Evolutionary conservation across 1,284 basidiomycete genomes (phyloP).

Genomic region (Fomitopsis palustris): DNA sequence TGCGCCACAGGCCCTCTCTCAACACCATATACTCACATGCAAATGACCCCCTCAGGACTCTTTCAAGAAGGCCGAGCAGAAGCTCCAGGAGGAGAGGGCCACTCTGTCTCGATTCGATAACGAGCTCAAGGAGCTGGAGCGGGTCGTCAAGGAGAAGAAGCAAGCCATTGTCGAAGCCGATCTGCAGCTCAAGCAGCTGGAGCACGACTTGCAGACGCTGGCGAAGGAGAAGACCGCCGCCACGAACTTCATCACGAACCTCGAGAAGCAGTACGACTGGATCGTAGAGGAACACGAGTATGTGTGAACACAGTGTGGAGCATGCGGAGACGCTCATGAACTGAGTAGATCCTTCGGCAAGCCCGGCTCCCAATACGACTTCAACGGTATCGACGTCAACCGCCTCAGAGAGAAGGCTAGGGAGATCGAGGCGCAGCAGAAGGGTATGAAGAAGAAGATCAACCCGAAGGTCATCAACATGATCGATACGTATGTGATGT

Average conservation of each 20-base stretch:
- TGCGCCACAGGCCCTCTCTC: conserved; percentile 1
- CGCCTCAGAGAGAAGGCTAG: conserved; percentile 65
- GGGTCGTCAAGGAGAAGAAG: conserved; percentile 81
- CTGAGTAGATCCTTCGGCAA: conserved; percentile 74
- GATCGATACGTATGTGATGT: conserved; percentile 79
- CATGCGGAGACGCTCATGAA: not conserved
- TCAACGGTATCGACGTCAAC: conserved; percentile 66
- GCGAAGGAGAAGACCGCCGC: conserved; percentile 52
- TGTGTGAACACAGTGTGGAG: conserved; percentile 26
- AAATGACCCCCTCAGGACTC: conserved; percentile 41
- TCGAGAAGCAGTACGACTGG: conserved; percentile 89
- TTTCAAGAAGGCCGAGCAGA: conserved; percentile 63
- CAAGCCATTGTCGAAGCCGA: conserved; percentile 72
- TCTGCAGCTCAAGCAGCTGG: conserved; percentile 58
- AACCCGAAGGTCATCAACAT: conserved; percentile 95
- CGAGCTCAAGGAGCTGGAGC: conserved; percentile 82
- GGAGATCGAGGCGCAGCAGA: conserved; percentile 80
- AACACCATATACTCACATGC: not conserved
- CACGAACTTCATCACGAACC: conserved; percentile 41
- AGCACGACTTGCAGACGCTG: conserved; percentile 48
- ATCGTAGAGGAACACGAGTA: conserved; percentile 84
- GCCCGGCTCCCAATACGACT: conserved; percentile 82
- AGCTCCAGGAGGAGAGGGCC: conserved; percentile 80
- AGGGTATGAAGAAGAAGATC: conserved; percentile 91
- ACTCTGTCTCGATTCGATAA: conserved; percentile 86